These are phyloP conservation scores for Zygnema cylindricum DNA, from an alignment of 139 green algal genomes.

Conservation along the genomic window DNA sequence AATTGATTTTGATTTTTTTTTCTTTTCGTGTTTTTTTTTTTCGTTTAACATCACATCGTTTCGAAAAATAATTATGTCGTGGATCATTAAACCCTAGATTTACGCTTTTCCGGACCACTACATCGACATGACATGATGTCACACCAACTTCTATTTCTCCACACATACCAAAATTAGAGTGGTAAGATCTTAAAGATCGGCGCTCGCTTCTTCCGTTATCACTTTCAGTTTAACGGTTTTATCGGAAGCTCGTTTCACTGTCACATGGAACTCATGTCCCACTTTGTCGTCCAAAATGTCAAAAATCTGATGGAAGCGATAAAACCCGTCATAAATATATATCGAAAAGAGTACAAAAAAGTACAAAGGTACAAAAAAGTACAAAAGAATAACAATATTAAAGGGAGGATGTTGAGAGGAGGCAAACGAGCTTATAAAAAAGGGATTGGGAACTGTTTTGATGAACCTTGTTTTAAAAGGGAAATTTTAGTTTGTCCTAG, in stretches of 20 bases:
- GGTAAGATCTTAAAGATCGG: constrained; percentile 23
- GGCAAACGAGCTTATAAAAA: too few relatives aligned
- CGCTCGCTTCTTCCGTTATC: constrained; percentile 57
- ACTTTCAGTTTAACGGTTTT: constrained; percentile 47
- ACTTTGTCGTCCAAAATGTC: constrained; percentile 50
- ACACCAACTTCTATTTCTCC: too few relatives aligned
- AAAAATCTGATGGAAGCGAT: too few relatives aligned
- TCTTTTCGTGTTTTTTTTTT: too few relatives aligned
- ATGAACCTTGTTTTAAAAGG: background rate
- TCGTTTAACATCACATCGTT: too few relatives aligned
- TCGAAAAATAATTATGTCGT: too few relatives aligned
- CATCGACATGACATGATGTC: too few relatives aligned
- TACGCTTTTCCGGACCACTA: too few relatives aligned
- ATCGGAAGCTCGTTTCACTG: constrained; percentile 31
- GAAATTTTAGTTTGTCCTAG: background rate
- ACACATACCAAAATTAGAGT: too few relatives aligned
- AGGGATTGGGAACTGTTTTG: background rate
- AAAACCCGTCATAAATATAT: constrained; percentile 5
- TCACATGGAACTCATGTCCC: constrained; percentile 39
- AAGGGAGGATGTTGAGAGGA: background rate
- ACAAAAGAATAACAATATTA: background rate
- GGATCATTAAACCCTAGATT: too few relatives aligned
- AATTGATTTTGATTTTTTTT: too few relatives aligned
- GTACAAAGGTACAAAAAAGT: background rate
- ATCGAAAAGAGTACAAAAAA: background rate